Conservation (phyloP, 2,329 filamentous ascomycete genomes). For the Calonectria multiphialidica region DNA sequence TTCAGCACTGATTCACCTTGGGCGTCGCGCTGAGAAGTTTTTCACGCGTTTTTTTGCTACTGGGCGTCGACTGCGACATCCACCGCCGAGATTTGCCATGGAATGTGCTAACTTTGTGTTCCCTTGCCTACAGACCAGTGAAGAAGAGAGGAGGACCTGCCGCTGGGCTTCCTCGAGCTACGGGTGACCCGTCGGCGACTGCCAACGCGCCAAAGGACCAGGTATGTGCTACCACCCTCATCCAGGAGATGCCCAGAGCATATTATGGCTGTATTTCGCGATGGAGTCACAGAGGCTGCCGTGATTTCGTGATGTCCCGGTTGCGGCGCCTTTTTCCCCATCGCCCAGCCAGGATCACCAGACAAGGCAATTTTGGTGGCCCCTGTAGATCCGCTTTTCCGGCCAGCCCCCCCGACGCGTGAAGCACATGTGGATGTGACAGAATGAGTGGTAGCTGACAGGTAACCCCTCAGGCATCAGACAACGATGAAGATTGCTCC, state of each 20-base stretch:
- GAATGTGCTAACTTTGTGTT: conserved; percentile 40
- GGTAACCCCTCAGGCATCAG: conserved; percentile 51
- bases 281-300: conserved; percentile 12
- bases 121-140: conserved; percentile 64
- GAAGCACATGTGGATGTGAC: conserved; percentile 36
- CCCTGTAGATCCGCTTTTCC: conserved; percentile 45
- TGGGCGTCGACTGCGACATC: background rate
- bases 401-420: conserved; percentile 35
- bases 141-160: conserved; percentile 80
- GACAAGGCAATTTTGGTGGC: conserved; percentile 39
- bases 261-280: background rate
- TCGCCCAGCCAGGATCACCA: conserved; percentile 33
- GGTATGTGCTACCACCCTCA: conserved; percentile 55
- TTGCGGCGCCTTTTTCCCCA: conserved; percentile 34
- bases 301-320: conserved; percentile 21
- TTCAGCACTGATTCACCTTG: conserved; percentile 6
- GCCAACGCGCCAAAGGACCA: conserved; percentile 66
- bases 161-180: conserved; percentile 75
- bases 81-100: background rate
- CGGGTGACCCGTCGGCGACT: conserved; percentile 73
- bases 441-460: conserved; percentile 48
- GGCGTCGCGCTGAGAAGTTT: background rate
- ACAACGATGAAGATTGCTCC: conserved; percentile 92
- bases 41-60: background rate
- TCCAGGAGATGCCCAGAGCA: background rate